phyloP scores from a whole-genome alignment of 805 yeast species.

The Barnettozyma californica region DNA sequence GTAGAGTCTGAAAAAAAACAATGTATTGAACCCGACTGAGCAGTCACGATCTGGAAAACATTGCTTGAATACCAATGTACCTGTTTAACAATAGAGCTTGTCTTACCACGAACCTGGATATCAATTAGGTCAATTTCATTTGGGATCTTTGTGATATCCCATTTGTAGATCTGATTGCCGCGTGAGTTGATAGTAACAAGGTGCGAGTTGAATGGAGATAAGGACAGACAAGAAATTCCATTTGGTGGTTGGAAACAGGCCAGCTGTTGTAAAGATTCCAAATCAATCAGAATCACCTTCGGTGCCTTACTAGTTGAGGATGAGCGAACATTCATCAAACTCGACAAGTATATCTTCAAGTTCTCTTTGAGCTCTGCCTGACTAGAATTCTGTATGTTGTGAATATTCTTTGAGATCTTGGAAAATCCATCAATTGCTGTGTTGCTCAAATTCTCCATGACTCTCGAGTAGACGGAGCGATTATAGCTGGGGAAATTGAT shows the following conservation, averaged over 20 bases:
- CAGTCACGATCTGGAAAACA: conserved; percentile 43
- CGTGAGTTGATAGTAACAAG: conserved; percentile 48
- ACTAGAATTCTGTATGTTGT: conserved; percentile 11
- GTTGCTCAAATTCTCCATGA: conserved; percentile 43
- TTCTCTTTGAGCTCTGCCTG: conserved; percentile 8
- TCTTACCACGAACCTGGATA: conserved; percentile 56
- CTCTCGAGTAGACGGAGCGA: conserved; percentile 20
- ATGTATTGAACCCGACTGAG: conserved; percentile 54
- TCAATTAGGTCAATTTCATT: conserved; percentile 49
- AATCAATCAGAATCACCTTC: conserved; percentile 42
- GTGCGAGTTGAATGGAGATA: conserved; percentile 57
- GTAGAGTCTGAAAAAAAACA: conserved; percentile 40
- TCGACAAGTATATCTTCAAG: conserved; percentile 8
- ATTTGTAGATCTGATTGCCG: conserved; percentile 59
- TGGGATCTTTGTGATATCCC: conserved; percentile 56
- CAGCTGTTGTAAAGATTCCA: conserved; percentile 34
- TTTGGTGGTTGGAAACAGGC: conserved; percentile 52
- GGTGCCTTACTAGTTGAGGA: conserved; percentile 10
- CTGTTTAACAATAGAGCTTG: conserved; percentile 46
- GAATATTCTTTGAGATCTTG: conserved; percentile 37
- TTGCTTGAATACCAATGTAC: conserved; percentile 49
- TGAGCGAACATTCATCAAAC: conserved; percentile 18
- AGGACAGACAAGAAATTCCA: conserved; percentile 53
- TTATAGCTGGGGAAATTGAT: conserved; percentile 19
- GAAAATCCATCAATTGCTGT: conserved; percentile 48